Conservation (phyloP, 176 grass and related monocot genomes). For the Saccharum spontaneum region DNA sequence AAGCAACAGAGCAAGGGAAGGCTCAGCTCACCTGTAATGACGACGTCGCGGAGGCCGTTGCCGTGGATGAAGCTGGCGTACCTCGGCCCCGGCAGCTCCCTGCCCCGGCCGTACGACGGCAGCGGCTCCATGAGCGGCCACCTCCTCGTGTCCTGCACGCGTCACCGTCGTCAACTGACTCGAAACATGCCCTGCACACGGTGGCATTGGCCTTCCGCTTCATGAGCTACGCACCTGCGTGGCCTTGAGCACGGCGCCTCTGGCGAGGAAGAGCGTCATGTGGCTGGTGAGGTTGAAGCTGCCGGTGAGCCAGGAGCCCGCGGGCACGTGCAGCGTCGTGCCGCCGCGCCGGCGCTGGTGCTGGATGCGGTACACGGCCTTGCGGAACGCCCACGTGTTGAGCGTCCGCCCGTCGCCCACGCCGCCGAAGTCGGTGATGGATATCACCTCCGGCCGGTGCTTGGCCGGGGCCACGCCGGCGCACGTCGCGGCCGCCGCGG, state of each 20-base stretch:
- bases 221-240: neutral
- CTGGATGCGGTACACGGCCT: constrained; percentile 67
- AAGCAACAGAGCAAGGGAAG: neutral
- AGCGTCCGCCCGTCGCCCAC: constrained; percentile 69
- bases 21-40: constrained; percentile 62
- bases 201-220: too few species aligned
- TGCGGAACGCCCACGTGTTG: constrained; percentile 81
- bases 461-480: constrained; percentile 46
- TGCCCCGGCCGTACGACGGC: constrained; percentile 79
- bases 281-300: constrained; percentile 94
- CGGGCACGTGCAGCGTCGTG: constrained; percentile 55
- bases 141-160: constrained; percentile 45
- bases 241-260: constrained; percentile 70
- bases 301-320: constrained; percentile 81
- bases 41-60: constrained; percentile 77
- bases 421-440: constrained; percentile 66
- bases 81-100: constrained; percentile 69
- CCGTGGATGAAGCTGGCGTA: constrained; percentile 78
- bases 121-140: constrained; percentile 84
- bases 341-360: constrained; percentile 59
- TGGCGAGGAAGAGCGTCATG: constrained; percentile 83
- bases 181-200: too few species aligned
- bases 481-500: constrained; percentile 44
- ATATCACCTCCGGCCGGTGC: constrained; percentile 57
- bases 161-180: too few species aligned